Base-by-base conservation (phyloP, 2,329 filamentous ascomycete species). In the Eutypella sp. region DNA sequence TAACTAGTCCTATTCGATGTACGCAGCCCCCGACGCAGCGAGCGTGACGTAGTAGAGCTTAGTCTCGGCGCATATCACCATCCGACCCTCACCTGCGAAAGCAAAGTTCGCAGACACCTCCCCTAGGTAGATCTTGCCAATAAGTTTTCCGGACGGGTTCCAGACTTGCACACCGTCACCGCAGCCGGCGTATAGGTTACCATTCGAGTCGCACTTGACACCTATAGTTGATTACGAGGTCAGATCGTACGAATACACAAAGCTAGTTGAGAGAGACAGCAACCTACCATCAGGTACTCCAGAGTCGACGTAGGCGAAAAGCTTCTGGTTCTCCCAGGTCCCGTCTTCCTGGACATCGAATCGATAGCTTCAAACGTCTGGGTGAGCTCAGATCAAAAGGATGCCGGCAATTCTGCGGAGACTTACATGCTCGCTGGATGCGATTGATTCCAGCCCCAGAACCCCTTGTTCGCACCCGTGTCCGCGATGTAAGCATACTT, bases 261-360 rank as follows among this genome's bases (percentile, higher is more conserved):
- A n/a, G 9, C 34, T 39, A 11, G 11, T 27, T 13, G 24, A 27
- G 25, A 31, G 19, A 3, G 7, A 3, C 16, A n/a, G 10, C 6
- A 7, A 56, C 63, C 44, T 65, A 64, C 83, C 82, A 51, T 86
- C 82, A 0, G 82, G 79, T 2, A 80, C 65, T 2, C 78, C 75
- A 2, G 68, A 57, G 40, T 75, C 69, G 2, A 69, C 66, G 49
- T 74, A 82, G 0, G 82, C 79, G 55, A 86, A 85, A 0, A 73
- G 69, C 46, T 72, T 71, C 43, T 72, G 67, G 56, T 75, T 73
- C 4, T 67, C 64, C 42, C 64, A 73, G 0, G 72, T 74, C 22
- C 73, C 74, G 40, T 76, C 72, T 1, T 64, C 47, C 10, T 61
- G 52, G 3, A 76, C 71, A 6, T 73, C 64, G 40, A 63, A 77